Base-by-base conservation (phyloP, 2,329 filamentous ascomycete genomes). In the Periconia macrospinosa region DNA sequence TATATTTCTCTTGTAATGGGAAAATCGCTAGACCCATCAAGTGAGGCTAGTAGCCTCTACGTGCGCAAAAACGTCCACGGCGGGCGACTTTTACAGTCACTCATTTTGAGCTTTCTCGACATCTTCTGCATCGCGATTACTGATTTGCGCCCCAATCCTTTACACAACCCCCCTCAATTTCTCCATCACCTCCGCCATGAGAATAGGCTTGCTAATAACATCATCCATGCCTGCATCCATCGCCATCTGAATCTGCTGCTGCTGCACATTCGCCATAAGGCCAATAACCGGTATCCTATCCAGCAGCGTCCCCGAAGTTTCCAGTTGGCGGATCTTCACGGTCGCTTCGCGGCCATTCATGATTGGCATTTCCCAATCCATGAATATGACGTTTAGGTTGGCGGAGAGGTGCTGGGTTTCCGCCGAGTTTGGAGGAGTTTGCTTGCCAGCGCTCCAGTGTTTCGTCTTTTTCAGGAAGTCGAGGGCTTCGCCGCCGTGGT, bases 201-300 rank as follows among this genome's bases (percentile, higher is more conserved):
- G 60, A 67, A 92, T 92, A 1, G 90, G 90, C 67, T 93, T 94
- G 3, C 87, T 87, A 35, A 93, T 88, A 40, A 92, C 84, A 71
- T 69, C 58, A 35, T 71, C 70, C 67, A 73, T 72, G 5, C 70
- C 70, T 0, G 66, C 68, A 37, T 66, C 57, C 42, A 69, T 51
- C 3, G 69, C 69, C 3, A 49, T 54, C 23, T 65, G 47, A 1
- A 72, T 64, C 53, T 74, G 71, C 52, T 71, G 62, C 13, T 56
- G 57, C 30, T 69, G 56, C 11, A 67, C 70, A 47, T 74, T 74
- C 3, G 69, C 71, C n/a, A 69, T 73, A 7, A 74, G 65, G 1
- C 65, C 69, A 18, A 73, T 69, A 13, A 72, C 59, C 0, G 69
- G 69, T 0, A 70, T 53, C 35, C 71, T 66, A 1, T 58, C 47